Evolutionary conservation across 2,329 filamentous ascomycete genomes (phyloP).

Genomic region (Cordyceps militaris): DNA sequence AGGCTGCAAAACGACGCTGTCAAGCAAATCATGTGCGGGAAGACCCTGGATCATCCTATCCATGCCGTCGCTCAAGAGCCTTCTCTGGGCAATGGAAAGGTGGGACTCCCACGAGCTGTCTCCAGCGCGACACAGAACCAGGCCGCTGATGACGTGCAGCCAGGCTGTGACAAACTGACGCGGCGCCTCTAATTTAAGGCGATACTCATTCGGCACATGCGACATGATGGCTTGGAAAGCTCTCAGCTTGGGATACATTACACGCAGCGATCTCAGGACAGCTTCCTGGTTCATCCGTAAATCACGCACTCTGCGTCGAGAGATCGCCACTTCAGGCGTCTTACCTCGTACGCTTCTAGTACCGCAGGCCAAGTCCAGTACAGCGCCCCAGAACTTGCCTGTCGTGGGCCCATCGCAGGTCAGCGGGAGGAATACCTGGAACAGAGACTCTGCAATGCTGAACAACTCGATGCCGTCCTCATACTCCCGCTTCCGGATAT

Average conservation of each 20-base stretch:
- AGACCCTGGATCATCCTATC: constrained; percentile 29
- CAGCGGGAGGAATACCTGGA: constrained; percentile 36
- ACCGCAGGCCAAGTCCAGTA: constrained; percentile 21
- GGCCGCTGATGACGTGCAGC: constrained; percentile 33
- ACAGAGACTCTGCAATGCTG: constrained; percentile 33
- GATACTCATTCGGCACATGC: constrained; percentile 22
- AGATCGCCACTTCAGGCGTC: constrained; percentile 9
- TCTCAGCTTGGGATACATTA: constrained; percentile 18
- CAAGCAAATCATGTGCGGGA: constrained; percentile 25
- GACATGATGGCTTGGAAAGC: constrained; percentile 24
- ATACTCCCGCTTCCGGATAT: constrained; percentile 21
- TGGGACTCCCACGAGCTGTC: constrained; percentile 23
- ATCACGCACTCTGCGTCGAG: not conserved
- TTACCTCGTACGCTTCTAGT: constrained; percentile 18
- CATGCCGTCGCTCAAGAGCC: constrained; percentile 29
- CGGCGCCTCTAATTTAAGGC: constrained; percentile 27
- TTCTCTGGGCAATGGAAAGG: constrained; percentile 22
- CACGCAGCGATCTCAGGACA: not conserved
- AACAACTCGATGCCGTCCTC: constrained; percentile 32
- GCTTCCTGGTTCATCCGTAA: not conserved
- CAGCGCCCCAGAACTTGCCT: constrained; percentile 38
- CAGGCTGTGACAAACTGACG: constrained; percentile 33
- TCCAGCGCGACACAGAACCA: constrained; percentile 24
- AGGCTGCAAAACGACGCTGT: constrained; percentile 33
- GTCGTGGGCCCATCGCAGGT: constrained; percentile 30